Percentiles rank a stretch among this genome's conserved stretches.
Evolutionary conservation across 2,329 filamentous ascomycete species (phyloP).

Genomic region (Fusarium setosum): DNA sequence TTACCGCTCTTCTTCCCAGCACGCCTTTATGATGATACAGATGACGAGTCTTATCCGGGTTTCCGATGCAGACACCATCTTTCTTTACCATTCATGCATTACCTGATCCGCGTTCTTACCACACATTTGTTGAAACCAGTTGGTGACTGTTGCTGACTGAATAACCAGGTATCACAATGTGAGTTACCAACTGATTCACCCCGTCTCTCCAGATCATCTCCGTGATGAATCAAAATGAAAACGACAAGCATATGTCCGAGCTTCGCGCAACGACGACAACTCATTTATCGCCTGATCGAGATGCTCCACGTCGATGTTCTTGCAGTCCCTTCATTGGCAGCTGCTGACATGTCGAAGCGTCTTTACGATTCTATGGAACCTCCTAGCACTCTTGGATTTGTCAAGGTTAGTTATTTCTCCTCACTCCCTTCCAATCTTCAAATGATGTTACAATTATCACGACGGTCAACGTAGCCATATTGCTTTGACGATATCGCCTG

Average conservation of each 20-base stretch:
- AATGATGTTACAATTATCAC: conserved; percentile 59
- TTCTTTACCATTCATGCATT: conserved; percentile 80
- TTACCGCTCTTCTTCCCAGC: conserved; percentile 19
- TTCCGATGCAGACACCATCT: conserved; percentile 76
- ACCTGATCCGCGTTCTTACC: conserved; percentile 51
- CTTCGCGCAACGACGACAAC: conserved; percentile 60
- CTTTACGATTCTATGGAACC: neutral
- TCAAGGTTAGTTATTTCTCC: conserved; percentile 44
- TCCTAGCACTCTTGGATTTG: neutral
- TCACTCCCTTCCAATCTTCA: conserved; percentile 8
- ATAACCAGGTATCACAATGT: conserved; percentile 28
- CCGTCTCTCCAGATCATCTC: conserved; percentile 26
- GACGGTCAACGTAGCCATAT: conserved; percentile 62
- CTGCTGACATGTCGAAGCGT: conserved; percentile 39
- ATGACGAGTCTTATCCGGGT: conserved; percentile 85
- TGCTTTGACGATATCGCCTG: conserved; percentile 59
- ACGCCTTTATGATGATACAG: conserved; percentile 61
- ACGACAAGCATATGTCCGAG: conserved; percentile 99
- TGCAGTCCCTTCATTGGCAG: conserved; percentile 23
- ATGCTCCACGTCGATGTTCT: conserved; percentile 26
- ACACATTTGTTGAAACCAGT: conserved; percentile 12
- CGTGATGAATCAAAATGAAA: conserved; percentile 88
- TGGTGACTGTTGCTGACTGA: conserved; percentile 35
- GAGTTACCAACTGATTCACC: conserved; percentile 35
- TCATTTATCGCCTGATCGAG: conserved; percentile 50